Conservation (phyloP, 331 rosid species). For the Saraca asoca region DNA sequence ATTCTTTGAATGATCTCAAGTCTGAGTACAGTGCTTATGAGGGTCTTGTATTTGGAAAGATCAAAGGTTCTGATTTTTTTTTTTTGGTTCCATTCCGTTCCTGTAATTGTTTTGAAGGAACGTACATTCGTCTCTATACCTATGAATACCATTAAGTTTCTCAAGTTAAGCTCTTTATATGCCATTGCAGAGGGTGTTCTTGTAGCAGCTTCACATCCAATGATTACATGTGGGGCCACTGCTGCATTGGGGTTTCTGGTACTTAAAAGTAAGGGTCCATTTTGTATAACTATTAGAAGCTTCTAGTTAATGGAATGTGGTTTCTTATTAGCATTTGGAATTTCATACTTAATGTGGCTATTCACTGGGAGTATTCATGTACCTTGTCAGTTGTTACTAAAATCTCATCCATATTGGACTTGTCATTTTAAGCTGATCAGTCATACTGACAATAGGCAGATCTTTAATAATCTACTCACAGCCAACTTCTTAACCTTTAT, state of each 20-base stretch:
- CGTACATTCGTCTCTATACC: conserved; percentile 10
- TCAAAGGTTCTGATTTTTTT: conserved; percentile 60
- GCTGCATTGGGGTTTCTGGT: conserved; percentile 59
- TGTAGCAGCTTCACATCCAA: conserved; percentile 75
- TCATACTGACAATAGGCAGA: background rate
- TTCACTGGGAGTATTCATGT: background rate
- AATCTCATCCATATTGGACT: conserved; percentile 9
- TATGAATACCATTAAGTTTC: conserved; percentile 14
- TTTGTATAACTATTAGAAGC: background rate
- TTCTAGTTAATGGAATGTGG: conserved; percentile 1
- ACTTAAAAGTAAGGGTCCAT: conserved; percentile 59
- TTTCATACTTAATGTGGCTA: conserved; percentile 10
- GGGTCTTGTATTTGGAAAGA: conserved; percentile 58
- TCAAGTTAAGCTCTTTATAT: conserved; percentile 7
- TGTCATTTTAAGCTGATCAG: background rate
- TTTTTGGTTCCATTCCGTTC: conserved; percentile 2
- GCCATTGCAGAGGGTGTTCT: conserved; percentile 65
- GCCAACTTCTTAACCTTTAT: background rate
- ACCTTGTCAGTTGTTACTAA: background rate
- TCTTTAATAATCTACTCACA: conserved; percentile 9
- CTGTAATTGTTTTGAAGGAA: conserved; percentile 15
- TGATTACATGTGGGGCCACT: conserved; percentile 62
- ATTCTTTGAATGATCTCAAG: conserved; percentile 58
- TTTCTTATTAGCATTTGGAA: conserved; percentile 4
- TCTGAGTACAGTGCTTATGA: conserved; percentile 65